phyloP scores from a whole-genome alignment of 768 basidiomycete genomes.

The Tricholoma sp. region DNA sequence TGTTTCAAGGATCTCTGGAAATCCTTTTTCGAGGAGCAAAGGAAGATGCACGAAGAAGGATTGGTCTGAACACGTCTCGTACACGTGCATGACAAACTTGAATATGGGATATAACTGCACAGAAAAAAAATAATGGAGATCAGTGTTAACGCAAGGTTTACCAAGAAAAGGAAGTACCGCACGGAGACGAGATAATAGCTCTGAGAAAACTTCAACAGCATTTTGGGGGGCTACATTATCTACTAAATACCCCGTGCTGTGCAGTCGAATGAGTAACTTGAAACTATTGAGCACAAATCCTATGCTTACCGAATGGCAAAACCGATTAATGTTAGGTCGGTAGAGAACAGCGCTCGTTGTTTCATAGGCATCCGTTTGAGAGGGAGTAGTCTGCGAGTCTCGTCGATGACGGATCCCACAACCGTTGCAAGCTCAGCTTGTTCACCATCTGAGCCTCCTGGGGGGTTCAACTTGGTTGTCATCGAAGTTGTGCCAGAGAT shows the following conservation, averaged over 20 bases:
- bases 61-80: slow-evolving; percentile 43
- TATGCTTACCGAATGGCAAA: slow-evolving; percentile 32
- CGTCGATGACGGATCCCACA: slow-evolving; percentile 6
- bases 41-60: slow-evolving; percentile 49
- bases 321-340: slow-evolving; percentile 38
- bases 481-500: background rate
- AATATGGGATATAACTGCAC: slow-evolving; percentile 24
- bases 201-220: slow-evolving; percentile 27
- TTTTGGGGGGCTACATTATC: slow-evolving; percentile 37
- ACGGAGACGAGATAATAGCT: slow-evolving; percentile 35
- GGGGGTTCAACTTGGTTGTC: too few species aligned
- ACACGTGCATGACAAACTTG: slow-evolving; percentile 35
- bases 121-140: background rate
- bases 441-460: background rate
- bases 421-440: slow-evolving; percentile 1
- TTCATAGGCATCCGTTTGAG: slow-evolving; percentile 12
- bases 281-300: background rate
- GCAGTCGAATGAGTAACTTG: background rate
- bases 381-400: slow-evolving; percentile 2
- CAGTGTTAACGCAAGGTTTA: background rate
- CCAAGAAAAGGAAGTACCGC: slow-evolving; percentile 18
- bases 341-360: slow-evolving; percentile 26
- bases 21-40: slow-evolving; percentile 13
- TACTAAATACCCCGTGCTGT: slow-evolving; percentile 46
- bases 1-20: background rate